Evolutionary conservation across 225 moss, liverwort and hornwort genomes (phyloP), one percentile per base, ranked within the genome.

Genomic region (Ulota crispa): DNA sequence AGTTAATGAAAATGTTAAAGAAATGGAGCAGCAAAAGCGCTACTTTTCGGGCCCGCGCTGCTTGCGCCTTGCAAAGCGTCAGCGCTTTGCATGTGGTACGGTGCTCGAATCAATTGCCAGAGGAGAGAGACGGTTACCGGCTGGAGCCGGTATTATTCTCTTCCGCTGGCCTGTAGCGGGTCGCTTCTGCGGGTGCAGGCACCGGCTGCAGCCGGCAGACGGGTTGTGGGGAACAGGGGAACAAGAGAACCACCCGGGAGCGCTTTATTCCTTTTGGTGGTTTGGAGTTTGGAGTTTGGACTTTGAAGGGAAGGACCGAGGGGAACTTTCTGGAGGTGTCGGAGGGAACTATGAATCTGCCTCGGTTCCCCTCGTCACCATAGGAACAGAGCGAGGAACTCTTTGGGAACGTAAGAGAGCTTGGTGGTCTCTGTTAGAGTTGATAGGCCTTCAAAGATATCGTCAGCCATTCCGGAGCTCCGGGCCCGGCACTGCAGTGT

Each of bases 291-390:
- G 9, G 39, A 39, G 9, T 39, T 39, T 39, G 9, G 39, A 39
- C 39, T 39, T 39, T 39, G n/a, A 39, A 31, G 30, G 65, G 30
- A 64, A 27, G 31, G 21, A 34, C n/a, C 21, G 28, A 8, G 5
- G 27, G 80, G 80, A 80, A 80, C 80, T 53, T 45, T 37, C 2
- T 13, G 0, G 23, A 23, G 56, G 36, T 30, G 73, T 72, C 72
- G 72, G 80, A 20, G 80, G 83, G 83, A 83, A 83, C 86, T 30
- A 10, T 52, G 60, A 69, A 55, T 28, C 73, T 45, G 37, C 1
- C 24, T 1, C 20, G 32, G 79, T 80, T 80, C 71, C 41, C 45
- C 41, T 24, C 1, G 3, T 14, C 1, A 9, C 32, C 1, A 28
- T 16, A 34, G 37, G 73, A 83, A 34, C 56, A 11, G 1, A 0